Conservation (phyloP, 108 stramenopile genomes). For the Fragilaria radians region DNA sequence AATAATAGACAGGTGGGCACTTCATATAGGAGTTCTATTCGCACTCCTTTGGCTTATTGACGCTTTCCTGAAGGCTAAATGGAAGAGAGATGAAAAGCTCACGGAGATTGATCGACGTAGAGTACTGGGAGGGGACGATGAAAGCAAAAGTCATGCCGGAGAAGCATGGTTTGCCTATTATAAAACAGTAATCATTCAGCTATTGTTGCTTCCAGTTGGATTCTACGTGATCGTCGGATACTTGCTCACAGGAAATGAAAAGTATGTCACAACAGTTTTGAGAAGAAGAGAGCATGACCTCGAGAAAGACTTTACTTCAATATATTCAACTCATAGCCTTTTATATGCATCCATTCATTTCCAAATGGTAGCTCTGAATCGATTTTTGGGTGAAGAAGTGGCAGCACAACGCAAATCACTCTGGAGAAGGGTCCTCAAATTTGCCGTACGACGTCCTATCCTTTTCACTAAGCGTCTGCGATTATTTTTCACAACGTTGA, state of each 20-base stretch:
- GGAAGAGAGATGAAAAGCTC: slow-evolving; percentile 3
- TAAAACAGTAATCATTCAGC: slow-evolving; percentile 17
- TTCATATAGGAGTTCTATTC: slow-evolving; percentile 25
- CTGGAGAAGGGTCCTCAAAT: not conserved
- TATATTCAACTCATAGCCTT: slow-evolving; percentile 14
- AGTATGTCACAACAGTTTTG: not conserved
- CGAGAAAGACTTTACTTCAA: slow-evolving; percentile 5
- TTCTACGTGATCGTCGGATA: slow-evolving; percentile 19
- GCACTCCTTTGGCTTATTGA: slow-evolving; percentile 38
- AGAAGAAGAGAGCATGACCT: not conserved
- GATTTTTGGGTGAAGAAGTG: not conserved
- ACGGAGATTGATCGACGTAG: slow-evolving; percentile 16
- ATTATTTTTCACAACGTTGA: slow-evolving; percentile 13
- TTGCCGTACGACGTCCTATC: slow-evolving; percentile 23
- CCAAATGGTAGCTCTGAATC: not conserved
- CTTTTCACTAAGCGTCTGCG: slow-evolving; percentile 14
- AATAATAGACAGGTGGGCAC: not conserved
- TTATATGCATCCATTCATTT: slow-evolving; percentile 24
- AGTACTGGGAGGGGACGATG: not conserved
- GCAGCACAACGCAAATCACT: not conserved
- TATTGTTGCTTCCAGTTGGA: slow-evolving; percentile 35
- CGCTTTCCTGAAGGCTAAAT: slow-evolving; percentile 22
- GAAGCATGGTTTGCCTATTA: slow-evolving; percentile 17
- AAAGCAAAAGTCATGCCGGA: not conserved
- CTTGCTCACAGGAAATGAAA: not conserved